phyloP scores from a whole-genome alignment of 1,139 yeast genomes.

The Sugiyamaella castrensis region DNA sequence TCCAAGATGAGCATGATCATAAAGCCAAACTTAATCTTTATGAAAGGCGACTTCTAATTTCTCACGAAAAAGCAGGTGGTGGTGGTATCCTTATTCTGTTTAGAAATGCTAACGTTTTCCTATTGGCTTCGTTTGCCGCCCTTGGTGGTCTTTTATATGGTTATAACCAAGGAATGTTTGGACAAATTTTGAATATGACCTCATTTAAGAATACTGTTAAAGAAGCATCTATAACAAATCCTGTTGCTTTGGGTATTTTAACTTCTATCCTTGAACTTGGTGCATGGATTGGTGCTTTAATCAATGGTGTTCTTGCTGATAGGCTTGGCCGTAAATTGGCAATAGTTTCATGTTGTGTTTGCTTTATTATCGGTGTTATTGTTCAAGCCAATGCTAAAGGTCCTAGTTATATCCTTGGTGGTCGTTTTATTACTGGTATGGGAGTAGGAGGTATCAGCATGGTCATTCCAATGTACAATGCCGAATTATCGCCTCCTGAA shows the following conservation, averaged over 20 bases:
- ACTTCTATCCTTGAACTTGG: constrained; percentile 96
- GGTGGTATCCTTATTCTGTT: constrained; percentile 17
- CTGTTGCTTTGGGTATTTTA: constrained; percentile 66
- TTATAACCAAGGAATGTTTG: constrained; percentile 50
- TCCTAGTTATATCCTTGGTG: constrained; percentile 66
- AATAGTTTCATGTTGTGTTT: constrained; percentile 65
- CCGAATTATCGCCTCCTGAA: constrained; percentile 64
- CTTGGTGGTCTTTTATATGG: constrained; percentile 36
- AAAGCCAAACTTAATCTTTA: background rate
- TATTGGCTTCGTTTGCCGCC: constrained; percentile 38
- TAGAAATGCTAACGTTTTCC: constrained; percentile 34
- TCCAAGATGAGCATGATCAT: background rate
- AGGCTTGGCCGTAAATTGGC: constrained; percentile 71
- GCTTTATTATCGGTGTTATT: constrained; percentile 79
- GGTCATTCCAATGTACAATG: constrained; percentile 66
- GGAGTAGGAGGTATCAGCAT: constrained; percentile 74
- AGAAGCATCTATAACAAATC: constrained; percentile 15
- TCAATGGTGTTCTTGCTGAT: constrained; percentile 54
- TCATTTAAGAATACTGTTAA: constrained; percentile 41
- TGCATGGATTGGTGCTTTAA: constrained; percentile 52
- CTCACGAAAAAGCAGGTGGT: background rate
- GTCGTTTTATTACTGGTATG: constrained; percentile 63
- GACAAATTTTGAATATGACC: constrained; percentile 55
- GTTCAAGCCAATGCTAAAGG: constrained; percentile 73
- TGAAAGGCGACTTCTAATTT: constrained; percentile 8